Conservation (phyloP, 345 rosid species). For the Hibiscus syriacus region DNA sequence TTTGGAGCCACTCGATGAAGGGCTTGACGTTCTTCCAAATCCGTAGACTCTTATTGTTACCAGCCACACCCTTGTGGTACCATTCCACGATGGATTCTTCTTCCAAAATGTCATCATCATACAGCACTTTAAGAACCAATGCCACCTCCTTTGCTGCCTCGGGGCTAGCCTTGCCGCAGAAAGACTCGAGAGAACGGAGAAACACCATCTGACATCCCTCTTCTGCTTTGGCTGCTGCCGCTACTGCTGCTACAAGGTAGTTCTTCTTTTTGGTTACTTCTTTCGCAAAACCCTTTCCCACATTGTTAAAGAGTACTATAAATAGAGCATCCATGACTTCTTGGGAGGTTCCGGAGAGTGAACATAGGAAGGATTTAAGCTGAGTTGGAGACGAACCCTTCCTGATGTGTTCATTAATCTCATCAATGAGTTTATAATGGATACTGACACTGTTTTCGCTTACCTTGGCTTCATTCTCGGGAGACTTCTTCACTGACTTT, state of each 20-base stretch:
- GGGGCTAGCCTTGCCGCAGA: conserved; percentile 34
- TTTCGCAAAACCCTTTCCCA: conserved; percentile 48
- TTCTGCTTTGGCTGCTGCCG: conserved; percentile 26
- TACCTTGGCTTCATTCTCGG: conserved; percentile 20
- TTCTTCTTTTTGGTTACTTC: conserved; percentile 65
- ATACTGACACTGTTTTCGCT: conserved; percentile 25
- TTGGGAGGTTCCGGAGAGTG: conserved; percentile 44
- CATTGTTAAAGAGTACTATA: conserved; percentile 47
- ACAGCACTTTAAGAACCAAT: conserved; percentile 53
- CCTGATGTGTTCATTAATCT: conserved; percentile 42
- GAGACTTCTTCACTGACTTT: conserved; percentile 28
- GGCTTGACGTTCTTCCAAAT: conserved; percentile 72
- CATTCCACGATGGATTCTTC: conserved; percentile 66
- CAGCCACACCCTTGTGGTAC: conserved; percentile 52
- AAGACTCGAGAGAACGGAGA: conserved; percentile 42
- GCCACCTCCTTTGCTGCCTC: conserved; percentile 63
- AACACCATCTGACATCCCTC: conserved; percentile 50
- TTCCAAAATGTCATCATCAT: conserved; percentile 68
- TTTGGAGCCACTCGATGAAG: conserved; percentile 76
- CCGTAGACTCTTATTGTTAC: conserved; percentile 34
- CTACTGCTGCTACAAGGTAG: conserved; percentile 35
- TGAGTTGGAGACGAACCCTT: conserved; percentile 42
- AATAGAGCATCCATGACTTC: conserved; percentile 56
- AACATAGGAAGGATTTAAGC: conserved; percentile 36
- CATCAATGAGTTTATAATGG: conserved; percentile 25